Evolutionary conservation across 495 filamentous ascomycete genomes (phyloP).

Genomic region (Hypoxylon trugodes): DNA sequence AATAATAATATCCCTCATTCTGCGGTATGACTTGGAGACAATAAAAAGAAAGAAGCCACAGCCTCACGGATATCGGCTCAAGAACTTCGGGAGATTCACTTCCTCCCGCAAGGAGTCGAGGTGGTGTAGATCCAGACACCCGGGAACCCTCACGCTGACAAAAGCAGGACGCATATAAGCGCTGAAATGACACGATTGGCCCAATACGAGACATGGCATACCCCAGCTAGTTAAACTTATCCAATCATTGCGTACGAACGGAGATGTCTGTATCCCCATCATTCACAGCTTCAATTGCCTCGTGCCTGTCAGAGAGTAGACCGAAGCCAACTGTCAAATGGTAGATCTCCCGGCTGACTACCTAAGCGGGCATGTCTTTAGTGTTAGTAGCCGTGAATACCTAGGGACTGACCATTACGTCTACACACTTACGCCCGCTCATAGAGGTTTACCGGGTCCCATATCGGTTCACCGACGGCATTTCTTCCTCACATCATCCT

Average conservation of each 20-base stretch:
- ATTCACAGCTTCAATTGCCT: not conserved
- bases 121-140: conserved; percentile 20
- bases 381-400: too few relatives aligned
- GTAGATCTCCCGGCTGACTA: not conserved
- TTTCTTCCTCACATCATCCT: too few relatives aligned
- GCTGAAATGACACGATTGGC: conserved; percentile 19
- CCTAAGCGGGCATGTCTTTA: too few relatives aligned
- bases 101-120: conserved; percentile 19
- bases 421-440: too few relatives aligned
- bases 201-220: conserved; percentile 16
- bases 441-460: too few relatives aligned
- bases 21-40: conserved; percentile 18
- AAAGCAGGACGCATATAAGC: conserved; percentile 3
- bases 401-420: too few relatives aligned
- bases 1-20: not conserved
- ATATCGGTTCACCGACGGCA: too few relatives aligned
- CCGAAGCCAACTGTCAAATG: not conserved
- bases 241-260: not conserved
- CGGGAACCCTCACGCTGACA: not conserved
- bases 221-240: not conserved
- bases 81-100: conserved; percentile 29
- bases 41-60: too few relatives aligned
- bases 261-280: not conserved
- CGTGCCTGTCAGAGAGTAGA: not conserved
- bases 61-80: conserved; percentile 8